These are phyloP conservation scores for Dryadomyces quercivorus DNA, from an alignment of 2,329 filamentous ascomycete species.

Conservation along the genomic window DNA sequence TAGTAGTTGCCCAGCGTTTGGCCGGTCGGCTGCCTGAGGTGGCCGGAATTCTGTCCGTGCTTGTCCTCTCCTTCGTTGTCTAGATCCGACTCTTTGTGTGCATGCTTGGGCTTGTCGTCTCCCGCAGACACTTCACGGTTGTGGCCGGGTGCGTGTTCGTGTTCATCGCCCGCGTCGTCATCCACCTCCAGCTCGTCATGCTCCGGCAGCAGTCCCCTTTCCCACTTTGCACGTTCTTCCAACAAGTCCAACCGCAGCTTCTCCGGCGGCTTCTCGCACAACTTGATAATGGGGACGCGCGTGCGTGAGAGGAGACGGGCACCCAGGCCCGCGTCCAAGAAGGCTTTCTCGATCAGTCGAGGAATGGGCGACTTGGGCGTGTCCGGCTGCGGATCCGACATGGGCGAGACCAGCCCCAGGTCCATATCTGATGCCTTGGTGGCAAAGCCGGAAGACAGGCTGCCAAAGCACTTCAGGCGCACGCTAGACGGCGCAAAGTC, in stretches of 20 bases:
- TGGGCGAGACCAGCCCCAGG: constrained; percentile 59
- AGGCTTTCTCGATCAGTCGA: constrained; percentile 59
- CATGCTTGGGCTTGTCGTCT: constrained; percentile 1
- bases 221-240: constrained; percentile 60
- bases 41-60: constrained; percentile 6
- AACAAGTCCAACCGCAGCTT: constrained; percentile 48
- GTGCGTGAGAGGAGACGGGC: constrained; percentile 68
- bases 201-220: constrained; percentile 37
- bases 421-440: constrained; percentile 88
- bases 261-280: constrained; percentile 59
- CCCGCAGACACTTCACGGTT: background rate
- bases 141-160: constrained; percentile 1
- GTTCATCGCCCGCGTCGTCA: constrained; percentile 13
- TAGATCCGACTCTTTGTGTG: constrained; percentile 3
- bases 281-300: constrained; percentile 76
- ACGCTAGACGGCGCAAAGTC: constrained; percentile 44
- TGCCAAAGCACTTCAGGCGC: constrained; percentile 69
- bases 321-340: constrained; percentile 61
- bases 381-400: constrained; percentile 41
- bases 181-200: constrained; percentile 22
- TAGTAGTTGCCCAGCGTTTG: constrained; percentile 35
- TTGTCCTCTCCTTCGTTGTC: constrained; percentile 7
- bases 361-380: constrained; percentile 51
- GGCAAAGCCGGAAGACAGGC: constrained; percentile 73
- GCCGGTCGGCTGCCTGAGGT: constrained; percentile 28